Evolutionary conservation across 2,329 filamentous ascomycete genomes (phyloP).

Genomic region (Capronia epimyces): DNA sequence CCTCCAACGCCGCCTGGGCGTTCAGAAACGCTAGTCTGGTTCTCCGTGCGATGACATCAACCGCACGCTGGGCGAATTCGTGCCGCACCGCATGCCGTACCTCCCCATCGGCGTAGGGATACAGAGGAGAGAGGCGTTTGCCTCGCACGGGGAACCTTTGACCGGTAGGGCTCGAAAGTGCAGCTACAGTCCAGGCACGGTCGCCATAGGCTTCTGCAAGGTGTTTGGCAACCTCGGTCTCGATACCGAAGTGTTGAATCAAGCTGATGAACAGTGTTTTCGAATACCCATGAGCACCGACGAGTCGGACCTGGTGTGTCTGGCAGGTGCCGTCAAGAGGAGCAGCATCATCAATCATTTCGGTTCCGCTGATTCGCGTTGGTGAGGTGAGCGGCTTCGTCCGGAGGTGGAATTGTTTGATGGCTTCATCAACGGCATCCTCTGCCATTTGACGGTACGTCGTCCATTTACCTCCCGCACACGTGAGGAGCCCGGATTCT

Average conservation of each 20-base stretch:
- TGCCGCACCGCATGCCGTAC: constrained; percentile 80
- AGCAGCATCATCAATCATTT: constrained; percentile 29
- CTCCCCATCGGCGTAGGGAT: constrained; percentile 89
- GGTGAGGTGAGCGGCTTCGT: constrained; percentile 22
- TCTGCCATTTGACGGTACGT: constrained; percentile 92
- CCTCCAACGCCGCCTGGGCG: constrained; percentile 81
- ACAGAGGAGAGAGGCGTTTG: constrained; percentile 70
- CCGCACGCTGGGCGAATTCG: constrained; percentile 86
- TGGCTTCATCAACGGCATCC: constrained; percentile 69
- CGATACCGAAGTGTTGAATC: constrained; percentile 86
- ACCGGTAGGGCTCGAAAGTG: constrained; percentile 70
- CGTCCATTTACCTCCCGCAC: constrained; percentile 87
- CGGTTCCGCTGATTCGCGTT: constrained; percentile 27
- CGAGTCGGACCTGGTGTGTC: constrained; percentile 72
- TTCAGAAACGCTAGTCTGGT: constrained; percentile 86
- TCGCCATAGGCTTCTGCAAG: constrained; percentile 84
- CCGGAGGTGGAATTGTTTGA: constrained; percentile 27
- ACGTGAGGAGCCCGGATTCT: constrained; percentile 73
- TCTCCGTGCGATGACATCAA: constrained; percentile 78
- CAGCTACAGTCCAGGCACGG: constrained; percentile 82
- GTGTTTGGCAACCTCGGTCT: constrained; percentile 88
- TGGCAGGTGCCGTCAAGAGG: constrained; percentile 64
- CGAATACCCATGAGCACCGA: constrained; percentile 81
- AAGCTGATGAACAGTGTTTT: constrained; percentile 92
- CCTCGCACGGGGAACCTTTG: constrained; percentile 77